phyloP scores from a whole-genome alignment of 495 filamentous ascomycete species.

The Collariella sp. region DNA sequence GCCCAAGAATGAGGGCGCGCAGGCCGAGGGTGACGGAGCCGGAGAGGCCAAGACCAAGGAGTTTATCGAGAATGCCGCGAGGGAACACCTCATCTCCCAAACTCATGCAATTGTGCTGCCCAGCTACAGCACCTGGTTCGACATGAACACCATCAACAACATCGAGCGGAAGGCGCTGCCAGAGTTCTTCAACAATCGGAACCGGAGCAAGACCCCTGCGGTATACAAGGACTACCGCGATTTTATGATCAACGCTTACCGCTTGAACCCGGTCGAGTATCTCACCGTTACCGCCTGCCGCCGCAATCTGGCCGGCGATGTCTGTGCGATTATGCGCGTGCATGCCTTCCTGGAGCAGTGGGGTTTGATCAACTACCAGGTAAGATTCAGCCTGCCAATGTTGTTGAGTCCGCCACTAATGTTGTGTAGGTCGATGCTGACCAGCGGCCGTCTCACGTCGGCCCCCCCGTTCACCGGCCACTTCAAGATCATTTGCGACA shows the following conservation, averaged over 20 bases:
- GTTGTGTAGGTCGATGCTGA: slow-evolving; percentile 78
- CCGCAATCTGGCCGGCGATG: slow-evolving; percentile 91
- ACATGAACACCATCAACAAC: slow-evolving; percentile 83
- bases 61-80: slow-evolving; percentile 73
- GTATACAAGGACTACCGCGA: slow-evolving; percentile 98
- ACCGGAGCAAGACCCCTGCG: slow-evolving; percentile 94
- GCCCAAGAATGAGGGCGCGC: slow-evolving; percentile 48
- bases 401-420: slow-evolving; percentile 19
- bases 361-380: slow-evolving; percentile 98
- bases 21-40: slow-evolving; percentile 33
- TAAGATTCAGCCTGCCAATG: slow-evolving; percentile 29
- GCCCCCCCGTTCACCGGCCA: slow-evolving; percentile 95
- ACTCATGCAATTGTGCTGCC: slow-evolving; percentile 91
- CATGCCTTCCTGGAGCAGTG: slow-evolving; percentile 98
- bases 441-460: slow-evolving; percentile 87
- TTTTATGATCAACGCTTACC: slow-evolving; percentile 99
- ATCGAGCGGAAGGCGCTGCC: slow-evolving; percentile 88
- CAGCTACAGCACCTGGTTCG: slow-evolving; percentile 96
- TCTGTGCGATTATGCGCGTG: slow-evolving; percentile 97
- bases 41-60: slow-evolving; percentile 57
- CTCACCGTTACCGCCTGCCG: slow-evolving; percentile 96
- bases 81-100: slow-evolving; percentile 83
- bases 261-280: slow-evolving; percentile 90
- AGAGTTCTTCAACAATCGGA: slow-evolving; percentile 96
- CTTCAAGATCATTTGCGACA: slow-evolving; percentile 90